Evolutionary conservation across 2,329 filamentous ascomycete genomes (phyloP), one percentile per base, ranked within the genome.

Genomic region (Thelonectria olida): DNA sequence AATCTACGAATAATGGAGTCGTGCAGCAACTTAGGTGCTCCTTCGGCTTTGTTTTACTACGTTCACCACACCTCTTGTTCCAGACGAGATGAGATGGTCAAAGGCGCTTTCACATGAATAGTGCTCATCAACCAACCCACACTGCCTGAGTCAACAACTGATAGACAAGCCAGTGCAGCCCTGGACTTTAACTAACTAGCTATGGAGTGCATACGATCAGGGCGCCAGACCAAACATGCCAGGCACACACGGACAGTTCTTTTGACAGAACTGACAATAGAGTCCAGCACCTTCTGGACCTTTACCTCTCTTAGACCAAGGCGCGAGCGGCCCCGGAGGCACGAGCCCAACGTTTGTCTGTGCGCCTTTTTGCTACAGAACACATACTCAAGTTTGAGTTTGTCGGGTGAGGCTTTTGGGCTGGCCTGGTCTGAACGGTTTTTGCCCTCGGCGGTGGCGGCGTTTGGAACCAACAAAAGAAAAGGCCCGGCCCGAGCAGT

Each of bases 401-500:
- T 39, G 44, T 53, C 53, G 53, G 53, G 42, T 62, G 62, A 69
- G 61, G 54, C 62, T 61, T 54, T 48, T 54, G 59, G 52, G 48
- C 57, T 60, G 48, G 45, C 38, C 39, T 50, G 57, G 23, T 34
- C 52, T 54, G 50, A 49, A 55, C 47, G 58, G 31, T 34, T 34
- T 56, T 52, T 55, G 47, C 45, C 39, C 22, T 23, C 17, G n/a
- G n/a, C 36, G 44, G 20, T 34, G 41, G 50, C 20, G 58, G 49
- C 50, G 56, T 42, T 66, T 63, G 48, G 58, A 60, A 54, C 59
- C 54, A 47, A 49, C 53, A 63, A 67, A 50, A 64, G 42, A 59
- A 49, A 66, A 69, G 68, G 68, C 62, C 62, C 68, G 68, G 68
- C 62, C 68, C 68, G 68, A 71, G 63, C 54, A 60, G 39, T 64